Conservation (phyloP, 73 alveolate species). For the Tetrahymena malaccensis region DNA sequence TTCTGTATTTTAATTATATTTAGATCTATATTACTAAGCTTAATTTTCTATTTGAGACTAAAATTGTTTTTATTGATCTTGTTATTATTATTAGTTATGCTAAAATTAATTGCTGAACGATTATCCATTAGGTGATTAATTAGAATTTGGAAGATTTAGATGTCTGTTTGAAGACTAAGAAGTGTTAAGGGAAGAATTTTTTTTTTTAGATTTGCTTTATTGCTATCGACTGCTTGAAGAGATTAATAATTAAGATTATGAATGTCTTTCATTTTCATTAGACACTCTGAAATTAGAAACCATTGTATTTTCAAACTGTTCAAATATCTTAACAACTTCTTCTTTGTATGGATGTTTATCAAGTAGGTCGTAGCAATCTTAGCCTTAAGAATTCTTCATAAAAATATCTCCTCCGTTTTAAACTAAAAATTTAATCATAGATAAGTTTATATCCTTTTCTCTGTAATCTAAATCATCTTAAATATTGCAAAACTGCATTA, state of each 20-base stretch:
- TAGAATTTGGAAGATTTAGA: not conserved
- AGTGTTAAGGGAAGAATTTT: not conserved
- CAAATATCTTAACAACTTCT: not conserved
- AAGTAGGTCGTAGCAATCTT: not conserved
- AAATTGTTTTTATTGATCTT: not conserved
- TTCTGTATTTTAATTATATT: not conserved
- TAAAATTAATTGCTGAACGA: not conserved
- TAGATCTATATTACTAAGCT: not conserved
- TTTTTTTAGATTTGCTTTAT: not conserved
- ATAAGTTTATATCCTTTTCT: not conserved
- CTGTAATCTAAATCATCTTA: not conserved
- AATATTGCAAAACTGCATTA: not conserved
- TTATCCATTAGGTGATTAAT: not conserved
- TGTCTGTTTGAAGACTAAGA: not conserved
- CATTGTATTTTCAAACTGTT: not conserved
- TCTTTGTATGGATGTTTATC: not conserved
- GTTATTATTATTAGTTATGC: not conserved
- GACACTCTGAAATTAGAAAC: not conserved
- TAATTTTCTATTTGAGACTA: not conserved
- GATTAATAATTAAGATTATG: not conserved
- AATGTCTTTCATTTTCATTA: not conserved
- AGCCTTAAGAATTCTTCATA: not conserved
- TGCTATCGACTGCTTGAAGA: not conserved
- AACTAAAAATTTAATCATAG: not conserved
- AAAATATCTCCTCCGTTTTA: not conserved